Percentiles rank a stretch among this genome's conserved stretches.
These are phyloP conservation scores for Cylindrotheca closterium DNA, from an alignment of 108 stramenopile genomes.

Conservation along the genomic window DNA sequence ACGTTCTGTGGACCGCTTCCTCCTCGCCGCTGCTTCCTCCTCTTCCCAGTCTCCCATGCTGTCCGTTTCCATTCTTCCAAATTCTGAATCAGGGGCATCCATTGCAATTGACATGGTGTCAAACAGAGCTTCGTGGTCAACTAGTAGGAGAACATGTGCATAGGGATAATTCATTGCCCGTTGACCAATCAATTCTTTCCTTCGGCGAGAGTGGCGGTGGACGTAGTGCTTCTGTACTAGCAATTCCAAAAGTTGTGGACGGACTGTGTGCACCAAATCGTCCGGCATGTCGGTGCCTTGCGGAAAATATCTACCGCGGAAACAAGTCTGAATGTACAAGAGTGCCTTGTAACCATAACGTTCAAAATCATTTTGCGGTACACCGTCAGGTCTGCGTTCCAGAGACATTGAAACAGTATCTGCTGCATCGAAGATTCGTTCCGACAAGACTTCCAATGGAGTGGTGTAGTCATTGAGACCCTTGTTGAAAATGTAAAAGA, in stretches of 20 bases:
- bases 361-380: conserved; percentile 49
- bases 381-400: conserved; percentile 41
- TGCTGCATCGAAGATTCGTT: conserved; percentile 63
- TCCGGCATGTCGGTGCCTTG: conserved; percentile 47
- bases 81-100: conserved; percentile 58
- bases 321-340: conserved; percentile 69
- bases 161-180: conserved; percentile 72
- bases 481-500: conserved; percentile 77
- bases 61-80: conserved; percentile 26
- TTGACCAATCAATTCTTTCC: conserved; percentile 32
- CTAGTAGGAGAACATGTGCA: conserved; percentile 57
- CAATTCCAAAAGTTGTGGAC: conserved; percentile 53
- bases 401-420: conserved; percentile 33
- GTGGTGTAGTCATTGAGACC: conserved; percentile 78
- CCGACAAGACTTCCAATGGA: conserved; percentile 72
- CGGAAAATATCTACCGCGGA: conserved; percentile 74
- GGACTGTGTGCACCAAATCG: conserved; percentile 38
- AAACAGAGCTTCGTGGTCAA: conserved; percentile 73
- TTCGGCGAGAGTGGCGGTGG: conserved; percentile 14
- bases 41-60: conserved; percentile 52
- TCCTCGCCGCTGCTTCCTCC: conserved; percentile 30
- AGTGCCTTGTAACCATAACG: conserved; percentile 70
- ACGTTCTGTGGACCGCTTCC: conserved; percentile 38
- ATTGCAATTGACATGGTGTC: conserved; percentile 74
- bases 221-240: conserved; percentile 40